These are phyloP conservation scores for Mycena citricolor DNA, from an alignment of 1,284 basidiomycete species.

Conservation along the genomic window DNA sequence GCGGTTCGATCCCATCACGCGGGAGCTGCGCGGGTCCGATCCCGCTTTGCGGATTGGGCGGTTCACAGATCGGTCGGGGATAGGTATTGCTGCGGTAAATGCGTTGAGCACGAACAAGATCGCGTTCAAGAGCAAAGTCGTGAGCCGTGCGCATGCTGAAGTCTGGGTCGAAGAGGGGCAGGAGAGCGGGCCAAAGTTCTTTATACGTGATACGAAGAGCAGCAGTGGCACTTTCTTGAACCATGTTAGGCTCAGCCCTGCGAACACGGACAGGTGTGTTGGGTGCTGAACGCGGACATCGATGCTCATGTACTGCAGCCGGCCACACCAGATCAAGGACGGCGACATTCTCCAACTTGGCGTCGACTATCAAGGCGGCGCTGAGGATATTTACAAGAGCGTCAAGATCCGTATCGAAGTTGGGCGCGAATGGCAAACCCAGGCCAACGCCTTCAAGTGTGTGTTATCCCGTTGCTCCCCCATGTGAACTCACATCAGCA, in stretches of 20 bases:
- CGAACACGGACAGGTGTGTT: constrained; percentile 60
- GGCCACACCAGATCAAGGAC: constrained; percentile 82
- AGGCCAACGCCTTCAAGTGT: constrained; percentile 93
- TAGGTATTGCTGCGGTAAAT: constrained; percentile 66
- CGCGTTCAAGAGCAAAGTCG: constrained; percentile 96
- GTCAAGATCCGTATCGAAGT: constrained; percentile 96
- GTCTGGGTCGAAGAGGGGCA: constrained; percentile 75
- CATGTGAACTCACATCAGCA: constrained; percentile 94
- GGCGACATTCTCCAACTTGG: constrained; percentile 96
- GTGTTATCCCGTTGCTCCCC: constrained; percentile 34
- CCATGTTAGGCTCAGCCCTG: constrained; percentile 85
- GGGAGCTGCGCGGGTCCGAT: constrained; percentile 75
- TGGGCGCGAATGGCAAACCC: constrained; percentile 86
- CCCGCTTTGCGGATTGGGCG: constrained; percentile 83
- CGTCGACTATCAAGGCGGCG: constrained; percentile 97
- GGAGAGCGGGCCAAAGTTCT: constrained; percentile 55
- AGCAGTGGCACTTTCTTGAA: constrained; percentile 95
- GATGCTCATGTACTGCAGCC: constrained; percentile 18
- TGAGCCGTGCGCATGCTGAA: constrained; percentile 92
- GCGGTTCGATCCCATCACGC: constrained; percentile 89
- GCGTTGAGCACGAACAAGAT: constrained; percentile 79
- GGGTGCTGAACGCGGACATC: background rate
- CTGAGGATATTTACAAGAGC: constrained; percentile 96
- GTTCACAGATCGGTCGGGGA: constrained; percentile 84
- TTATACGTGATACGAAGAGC: constrained; percentile 87